A percentile compares a stretch with the other conserved stretches of the same genome.
These are phyloP conservation scores for Phytophthora ohioensis DNA, from an alignment of 352 stramenopile genomes.

Conservation along the genomic window DNA sequence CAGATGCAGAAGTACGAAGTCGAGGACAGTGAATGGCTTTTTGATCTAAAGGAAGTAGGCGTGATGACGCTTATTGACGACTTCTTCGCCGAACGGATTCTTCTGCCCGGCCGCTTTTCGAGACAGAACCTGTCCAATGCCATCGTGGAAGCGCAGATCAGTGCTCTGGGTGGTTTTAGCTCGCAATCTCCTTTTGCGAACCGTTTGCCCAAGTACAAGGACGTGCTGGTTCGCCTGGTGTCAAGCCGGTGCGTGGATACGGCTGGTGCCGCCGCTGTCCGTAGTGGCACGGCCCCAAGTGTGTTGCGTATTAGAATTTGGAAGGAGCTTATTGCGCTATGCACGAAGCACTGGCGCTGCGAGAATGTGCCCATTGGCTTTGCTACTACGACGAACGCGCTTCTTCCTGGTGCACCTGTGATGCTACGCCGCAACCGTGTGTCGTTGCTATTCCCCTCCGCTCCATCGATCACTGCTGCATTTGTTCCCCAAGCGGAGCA, in stretches of 20 bases:
- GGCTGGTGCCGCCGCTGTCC: slow-evolving; percentile 17
- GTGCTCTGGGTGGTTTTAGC: slow-evolving; percentile 40
- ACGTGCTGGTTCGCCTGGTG: slow-evolving; percentile 65
- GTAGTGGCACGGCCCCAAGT: slow-evolving; percentile 35
- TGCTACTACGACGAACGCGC: slow-evolving; percentile 49
- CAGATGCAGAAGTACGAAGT: slow-evolving; percentile 74
- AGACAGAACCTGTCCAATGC: slow-evolving; percentile 72
- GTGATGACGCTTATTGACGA: slow-evolving; percentile 56
- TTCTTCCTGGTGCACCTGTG: slow-evolving; percentile 65
- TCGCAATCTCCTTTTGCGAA: slow-evolving; percentile 39
- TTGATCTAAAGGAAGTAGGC: slow-evolving; percentile 59
- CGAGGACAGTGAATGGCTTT: slow-evolving; percentile 66
- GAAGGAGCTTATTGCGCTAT: slow-evolving; percentile 73
- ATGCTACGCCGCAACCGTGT: slow-evolving; percentile 75
- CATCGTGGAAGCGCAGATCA: slow-evolving; percentile 49
- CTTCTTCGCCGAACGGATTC: slow-evolving; percentile 66
- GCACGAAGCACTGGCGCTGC: slow-evolving; percentile 74
- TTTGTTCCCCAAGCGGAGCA: slow-evolving; percentile 50
- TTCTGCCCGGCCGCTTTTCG: slow-evolving; percentile 75
- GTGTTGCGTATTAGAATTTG: slow-evolving; percentile 62
- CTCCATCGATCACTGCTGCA: slow-evolving; percentile 54
- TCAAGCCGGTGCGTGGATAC: slow-evolving; percentile 46
- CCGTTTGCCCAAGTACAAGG: slow-evolving; percentile 72
- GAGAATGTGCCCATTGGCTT: slow-evolving; percentile 81
- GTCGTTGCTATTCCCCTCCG: slow-evolving; percentile 69